Evolutionary conservation across 768 basidiomycete genomes (phyloP), one percentile per base, ranked within the genome.

Genomic region (Pholiota microspora): DNA sequence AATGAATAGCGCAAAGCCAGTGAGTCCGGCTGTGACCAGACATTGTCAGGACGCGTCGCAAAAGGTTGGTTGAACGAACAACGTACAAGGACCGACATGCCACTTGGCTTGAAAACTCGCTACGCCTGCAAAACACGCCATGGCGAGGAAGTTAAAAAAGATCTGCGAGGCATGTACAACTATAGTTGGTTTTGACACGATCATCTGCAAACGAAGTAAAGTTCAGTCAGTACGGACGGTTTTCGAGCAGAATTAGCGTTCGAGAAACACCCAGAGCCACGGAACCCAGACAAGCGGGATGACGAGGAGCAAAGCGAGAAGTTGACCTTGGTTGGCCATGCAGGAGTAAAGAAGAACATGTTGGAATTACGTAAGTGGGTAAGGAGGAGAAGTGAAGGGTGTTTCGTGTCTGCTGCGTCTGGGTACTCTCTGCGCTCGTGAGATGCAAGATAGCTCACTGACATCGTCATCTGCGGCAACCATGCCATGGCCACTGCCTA

Each of bases 71-170:
- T 23, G 18, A 55, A 44, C 21, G 4, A 45, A 32, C 51, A 40
- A 83, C 93, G 61, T 62, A 96, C 94, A 97, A 34, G 92, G 91
- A 7, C 91, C 91, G 21, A 96, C 80, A 8, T 77, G 65, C 83
- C 84, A 94, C 60, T 88, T 87, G 3, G 90, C 85, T 63, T 98
- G 94, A 69, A 96, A 98, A 18, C 77, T 74, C 0, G 94, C 94
- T 3, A 94, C 89, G 62, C 89, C 86, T 7, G 90, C 95, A 62
- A 92, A 94, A 66, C 92, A 95, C 45, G 87, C 88, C 84, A 96
- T 88, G 10, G 92, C 84, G 44, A 98, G 79, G 66, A 98, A 97
- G 68, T 89, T 87, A 84, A 96, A 94, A 78, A 98, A 94, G 51
- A 84, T 80, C 75, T 96, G 89, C 2, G 82, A 84, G 27, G 81